Conservation (phyloP, 83 land plant species). For the Larix sibirica region DNA sequence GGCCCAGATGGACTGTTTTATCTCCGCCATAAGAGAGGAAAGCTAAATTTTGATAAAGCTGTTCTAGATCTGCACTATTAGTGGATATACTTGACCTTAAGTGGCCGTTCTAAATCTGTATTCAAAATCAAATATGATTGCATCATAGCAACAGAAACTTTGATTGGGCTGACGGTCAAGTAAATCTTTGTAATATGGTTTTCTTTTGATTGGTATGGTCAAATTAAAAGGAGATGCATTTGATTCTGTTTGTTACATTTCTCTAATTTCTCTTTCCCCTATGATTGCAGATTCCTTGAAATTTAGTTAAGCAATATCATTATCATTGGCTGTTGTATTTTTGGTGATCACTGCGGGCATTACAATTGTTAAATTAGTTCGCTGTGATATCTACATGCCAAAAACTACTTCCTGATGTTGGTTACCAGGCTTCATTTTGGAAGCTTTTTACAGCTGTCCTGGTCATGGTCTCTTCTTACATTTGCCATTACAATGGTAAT, state of each 20-base stretch:
- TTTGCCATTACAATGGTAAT: constrained; percentile 96
- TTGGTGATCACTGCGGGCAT: constrained; percentile 14
- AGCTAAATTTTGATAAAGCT: too few relatives aligned
- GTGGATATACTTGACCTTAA: too few relatives aligned
- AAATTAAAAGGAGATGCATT: neutral
- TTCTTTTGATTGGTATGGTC: too few relatives aligned
- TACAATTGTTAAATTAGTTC: constrained; percentile 13
- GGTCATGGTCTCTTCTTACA: constrained; percentile 85
- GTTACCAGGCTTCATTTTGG: constrained; percentile 16
- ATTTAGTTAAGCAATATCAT: constrained; percentile 17
- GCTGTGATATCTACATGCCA: constrained; percentile 14
- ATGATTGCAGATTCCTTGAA: constrained; percentile 23
- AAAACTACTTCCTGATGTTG: constrained; percentile 26
- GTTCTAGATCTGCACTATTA: neutral
- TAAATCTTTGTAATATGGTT: too few relatives aligned
- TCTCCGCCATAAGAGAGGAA: too few relatives aligned
- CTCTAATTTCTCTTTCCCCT: neutral
- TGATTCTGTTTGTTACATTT: neutral
- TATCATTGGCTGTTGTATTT: constrained; percentile 16
- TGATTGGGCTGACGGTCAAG: too few relatives aligned
- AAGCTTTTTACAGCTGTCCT: constrained; percentile 25
- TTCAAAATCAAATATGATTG: too few relatives aligned
- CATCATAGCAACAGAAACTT: too few relatives aligned
- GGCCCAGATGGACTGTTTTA: too few relatives aligned
- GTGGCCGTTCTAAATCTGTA: too few relatives aligned